A percentile compares a stretch with the other conserved stretches of the same genome.
phyloP scores from a whole-genome alignment of 345 rosid species.

The Draba incana region DNA sequence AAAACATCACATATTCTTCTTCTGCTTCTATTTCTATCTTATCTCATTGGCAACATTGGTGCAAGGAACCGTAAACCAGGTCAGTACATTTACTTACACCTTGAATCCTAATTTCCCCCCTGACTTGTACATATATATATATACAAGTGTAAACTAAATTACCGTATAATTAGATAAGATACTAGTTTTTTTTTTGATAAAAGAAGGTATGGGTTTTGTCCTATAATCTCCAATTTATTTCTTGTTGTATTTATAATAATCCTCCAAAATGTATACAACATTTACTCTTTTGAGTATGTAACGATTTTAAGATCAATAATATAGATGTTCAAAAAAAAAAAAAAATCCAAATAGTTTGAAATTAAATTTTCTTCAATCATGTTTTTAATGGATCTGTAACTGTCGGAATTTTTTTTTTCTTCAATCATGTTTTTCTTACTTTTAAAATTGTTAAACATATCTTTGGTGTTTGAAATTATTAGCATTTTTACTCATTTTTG shows the following conservation, averaged over 20 bases:
- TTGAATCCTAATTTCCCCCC: neutral
- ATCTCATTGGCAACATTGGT: neutral
- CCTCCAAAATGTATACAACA: too few species aligned
- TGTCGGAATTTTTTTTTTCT: too few species aligned
- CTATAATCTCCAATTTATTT: neutral
- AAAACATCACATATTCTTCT: constrained; percentile 1
- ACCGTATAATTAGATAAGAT: too few species aligned
- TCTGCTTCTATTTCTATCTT: constrained; percentile 1
- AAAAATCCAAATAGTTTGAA: neutral
- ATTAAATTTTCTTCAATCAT: neutral
- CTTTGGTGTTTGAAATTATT: neutral
- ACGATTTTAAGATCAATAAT: too few species aligned
- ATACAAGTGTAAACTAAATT: neutral
- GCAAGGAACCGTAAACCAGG: neutral
- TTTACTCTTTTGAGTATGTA: too few species aligned
- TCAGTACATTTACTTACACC: neutral
- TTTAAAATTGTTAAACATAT: neutral
- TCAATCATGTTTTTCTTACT: neutral
- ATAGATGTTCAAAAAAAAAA: too few species aligned
- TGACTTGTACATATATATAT: neutral
- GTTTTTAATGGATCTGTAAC: too few species aligned
- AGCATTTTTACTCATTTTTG: neutral
- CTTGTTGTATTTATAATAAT: too few species aligned
- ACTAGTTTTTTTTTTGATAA: neutral
- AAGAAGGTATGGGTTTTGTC: neutral